phyloP scores from a whole-genome alignment of 2,329 filamentous ascomycete genomes.

The Xylariaceae sp. region DNA sequence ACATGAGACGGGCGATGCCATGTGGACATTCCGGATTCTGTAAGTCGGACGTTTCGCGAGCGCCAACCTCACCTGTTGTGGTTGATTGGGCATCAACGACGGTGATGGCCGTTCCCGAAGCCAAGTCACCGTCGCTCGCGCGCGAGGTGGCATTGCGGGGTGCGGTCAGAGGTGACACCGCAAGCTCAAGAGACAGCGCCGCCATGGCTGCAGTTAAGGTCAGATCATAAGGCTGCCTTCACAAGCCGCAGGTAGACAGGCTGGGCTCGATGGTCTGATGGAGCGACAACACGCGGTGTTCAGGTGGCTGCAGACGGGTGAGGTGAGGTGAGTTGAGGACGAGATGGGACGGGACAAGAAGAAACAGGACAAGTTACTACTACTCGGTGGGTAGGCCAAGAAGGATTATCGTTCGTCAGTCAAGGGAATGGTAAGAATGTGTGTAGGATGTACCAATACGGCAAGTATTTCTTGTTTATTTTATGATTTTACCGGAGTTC shows the following conservation, averaged over 20 bases:
- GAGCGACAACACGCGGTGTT: constrained; percentile 6
- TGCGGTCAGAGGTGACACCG: constrained; percentile 22
- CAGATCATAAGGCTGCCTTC: constrained; percentile 33
- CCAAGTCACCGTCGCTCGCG: constrained; percentile 21
- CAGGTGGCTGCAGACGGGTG: constrained; percentile 8
- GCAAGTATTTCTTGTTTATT: not conserved
- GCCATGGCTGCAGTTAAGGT: constrained; percentile 25
- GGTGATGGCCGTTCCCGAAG: constrained; percentile 24
- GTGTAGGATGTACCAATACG: constrained; percentile 4
- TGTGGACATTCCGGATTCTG: constrained; percentile 8
- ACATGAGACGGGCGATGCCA: not conserved
- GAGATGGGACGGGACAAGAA: not conserved
- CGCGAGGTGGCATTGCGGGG: constrained; percentile 26
- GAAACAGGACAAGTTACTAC: no score
- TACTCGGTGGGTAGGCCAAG: constrained; percentile 1
- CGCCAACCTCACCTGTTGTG: constrained; percentile 11
- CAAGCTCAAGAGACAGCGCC: constrained; percentile 15
- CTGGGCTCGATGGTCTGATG: constrained; percentile 9
- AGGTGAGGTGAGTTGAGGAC: constrained; percentile 2
- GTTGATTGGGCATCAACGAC: constrained; percentile 31
- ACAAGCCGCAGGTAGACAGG: constrained; percentile 29
- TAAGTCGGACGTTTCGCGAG: constrained; percentile 10
- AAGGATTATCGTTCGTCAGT: not conserved
- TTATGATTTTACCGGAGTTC: not conserved
- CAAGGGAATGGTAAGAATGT: not conserved